Conservation (phyloP, 768 basidiomycete genomes). For the Trametes meyenii region DNA sequence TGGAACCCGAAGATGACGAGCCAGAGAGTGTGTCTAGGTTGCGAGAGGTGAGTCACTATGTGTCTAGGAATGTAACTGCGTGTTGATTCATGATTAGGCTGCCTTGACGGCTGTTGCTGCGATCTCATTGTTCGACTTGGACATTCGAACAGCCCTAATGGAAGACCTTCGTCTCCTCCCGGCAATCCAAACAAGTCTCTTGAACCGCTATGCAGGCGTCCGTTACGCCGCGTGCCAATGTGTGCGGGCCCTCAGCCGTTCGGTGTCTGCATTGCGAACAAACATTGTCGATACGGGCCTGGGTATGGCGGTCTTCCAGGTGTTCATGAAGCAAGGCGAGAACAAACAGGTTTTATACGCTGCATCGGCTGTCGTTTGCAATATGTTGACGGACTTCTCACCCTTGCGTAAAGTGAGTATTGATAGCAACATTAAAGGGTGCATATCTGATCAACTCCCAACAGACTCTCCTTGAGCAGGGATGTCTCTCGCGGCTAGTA, state of each 20-base stretch:
- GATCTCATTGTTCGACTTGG: slow-evolving; percentile 71
- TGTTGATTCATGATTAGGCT: slow-evolving; percentile 46
- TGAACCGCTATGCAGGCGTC: slow-evolving; percentile 69
- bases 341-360: slow-evolving; percentile 73
- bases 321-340: slow-evolving; percentile 58
- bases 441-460: background rate
- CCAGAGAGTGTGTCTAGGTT: slow-evolving; percentile 58
- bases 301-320: slow-evolving; percentile 67
- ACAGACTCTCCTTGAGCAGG: slow-evolving; percentile 68
- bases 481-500: slow-evolving; percentile 65
- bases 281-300: slow-evolving; percentile 83
- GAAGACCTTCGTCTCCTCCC: slow-evolving; percentile 60
- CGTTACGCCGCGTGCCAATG: slow-evolving; percentile 89
- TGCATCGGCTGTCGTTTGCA: slow-evolving; percentile 77
- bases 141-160: slow-evolving; percentile 69
- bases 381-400: slow-evolving; percentile 85
- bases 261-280: slow-evolving; percentile 79
- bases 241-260: slow-evolving; percentile 76
- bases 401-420: slow-evolving; percentile 68
- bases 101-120: slow-evolving; percentile 74
- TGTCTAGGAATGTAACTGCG: background rate
- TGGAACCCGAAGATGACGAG: slow-evolving; percentile 71
- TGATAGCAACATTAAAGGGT: no score
- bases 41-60: slow-evolving; percentile 56
- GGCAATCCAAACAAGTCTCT: slow-evolving; percentile 54